Evolutionary conservation across 2,329 filamentous ascomycete genomes (phyloP).

Genomic region (Didymella pomorum): DNA sequence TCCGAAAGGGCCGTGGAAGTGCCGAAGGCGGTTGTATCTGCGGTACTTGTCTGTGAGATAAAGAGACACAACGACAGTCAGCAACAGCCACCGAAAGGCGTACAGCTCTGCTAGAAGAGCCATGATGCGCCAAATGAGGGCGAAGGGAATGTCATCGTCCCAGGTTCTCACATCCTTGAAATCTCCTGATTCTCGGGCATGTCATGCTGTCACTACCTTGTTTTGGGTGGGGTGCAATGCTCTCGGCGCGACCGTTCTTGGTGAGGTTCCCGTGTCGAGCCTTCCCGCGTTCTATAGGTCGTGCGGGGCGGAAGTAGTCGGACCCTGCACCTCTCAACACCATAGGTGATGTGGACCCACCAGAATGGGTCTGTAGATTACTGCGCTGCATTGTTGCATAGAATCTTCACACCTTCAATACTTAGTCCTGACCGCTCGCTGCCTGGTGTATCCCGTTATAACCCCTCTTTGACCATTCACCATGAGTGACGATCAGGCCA

Average conservation of each 20-base stretch:
- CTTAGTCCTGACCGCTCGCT: conserved; percentile 7
- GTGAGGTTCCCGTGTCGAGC: conserved; percentile 13
- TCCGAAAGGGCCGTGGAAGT: conserved; percentile 34
- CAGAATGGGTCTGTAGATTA: not conserved
- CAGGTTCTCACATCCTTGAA: not conserved
- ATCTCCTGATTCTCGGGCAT: not conserved
- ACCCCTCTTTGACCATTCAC: not conserved
- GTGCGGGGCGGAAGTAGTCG: not conserved
- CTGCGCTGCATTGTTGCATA: conserved; percentile 8
- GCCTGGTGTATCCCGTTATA: not conserved
- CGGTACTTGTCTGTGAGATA: conserved; percentile 25
- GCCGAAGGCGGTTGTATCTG: conserved; percentile 27
- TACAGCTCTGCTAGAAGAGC: conserved; percentile 21
- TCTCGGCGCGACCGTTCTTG: conserved; percentile 3
- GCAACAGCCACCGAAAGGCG: conserved; percentile 20
- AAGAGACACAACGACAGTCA: conserved; percentile 4
- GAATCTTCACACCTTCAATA: not conserved
- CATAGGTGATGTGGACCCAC: not conserved
- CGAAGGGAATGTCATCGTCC: not conserved
- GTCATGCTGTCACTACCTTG: not conserved
- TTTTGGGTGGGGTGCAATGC: conserved; percentile 7
- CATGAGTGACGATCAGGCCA: conserved; percentile 12
- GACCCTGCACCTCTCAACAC: conserved; percentile 5
- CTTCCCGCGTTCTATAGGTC: conserved; percentile 4
- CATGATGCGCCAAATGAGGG: conserved; percentile 7